Evolutionary conservation across 2,329 filamentous ascomycete species (phyloP).

Genomic region (Passalora sequoiae): DNA sequence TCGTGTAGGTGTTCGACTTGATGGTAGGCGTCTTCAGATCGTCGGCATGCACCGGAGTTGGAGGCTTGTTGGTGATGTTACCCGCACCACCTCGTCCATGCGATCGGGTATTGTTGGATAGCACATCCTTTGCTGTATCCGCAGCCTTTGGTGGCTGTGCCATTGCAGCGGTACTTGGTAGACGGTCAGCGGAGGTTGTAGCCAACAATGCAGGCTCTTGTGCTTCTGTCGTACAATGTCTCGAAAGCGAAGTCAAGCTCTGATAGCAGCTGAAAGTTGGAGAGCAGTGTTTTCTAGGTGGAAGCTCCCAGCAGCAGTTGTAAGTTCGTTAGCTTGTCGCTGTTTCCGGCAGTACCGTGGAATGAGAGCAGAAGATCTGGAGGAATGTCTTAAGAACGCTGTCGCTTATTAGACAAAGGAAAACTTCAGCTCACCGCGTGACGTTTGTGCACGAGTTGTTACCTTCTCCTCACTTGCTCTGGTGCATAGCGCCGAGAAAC

Average conservation of each 20-base stretch:
- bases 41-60: constrained; percentile 37
- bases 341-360: constrained; percentile 3
- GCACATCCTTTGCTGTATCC: not conserved
- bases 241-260: too few species aligned
- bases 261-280: not conserved
- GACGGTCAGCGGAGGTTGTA: too few species aligned
- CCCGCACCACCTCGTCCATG: constrained; percentile 72
- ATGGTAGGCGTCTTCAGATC: constrained; percentile 78
- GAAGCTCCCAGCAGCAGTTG: not conserved
- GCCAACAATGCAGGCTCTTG: too few species aligned
- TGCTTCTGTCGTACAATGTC: too few species aligned
- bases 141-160: constrained; percentile 1
- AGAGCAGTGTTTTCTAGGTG: not conserved
- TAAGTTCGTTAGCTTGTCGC: not conserved
- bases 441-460: not conserved
- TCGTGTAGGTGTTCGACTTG: constrained; percentile 79
- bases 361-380: not conserved
- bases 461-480: not conserved
- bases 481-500: not conserved
- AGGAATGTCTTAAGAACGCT: not conserved
- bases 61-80: constrained; percentile 44
- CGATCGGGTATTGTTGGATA: constrained; percentile 2
- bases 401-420: not conserved
- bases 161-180: not conserved
- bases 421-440: not conserved